Evolutionary conservation across 805 yeast genomes (phyloP).

Genomic region (Torulaspora indica): DNA sequence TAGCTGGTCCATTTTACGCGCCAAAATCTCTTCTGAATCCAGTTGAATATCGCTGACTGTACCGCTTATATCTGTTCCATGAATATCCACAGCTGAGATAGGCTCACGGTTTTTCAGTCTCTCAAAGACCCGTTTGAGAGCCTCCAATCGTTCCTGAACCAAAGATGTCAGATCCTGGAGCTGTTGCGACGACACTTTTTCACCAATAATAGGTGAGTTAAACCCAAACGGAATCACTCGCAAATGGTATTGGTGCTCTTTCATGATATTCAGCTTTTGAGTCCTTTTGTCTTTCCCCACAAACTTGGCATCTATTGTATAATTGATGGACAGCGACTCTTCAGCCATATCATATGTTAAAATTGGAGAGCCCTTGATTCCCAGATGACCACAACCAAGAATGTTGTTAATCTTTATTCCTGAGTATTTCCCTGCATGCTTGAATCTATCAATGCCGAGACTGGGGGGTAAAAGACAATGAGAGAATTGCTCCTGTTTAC

Average conservation of each 20-base stretch:
- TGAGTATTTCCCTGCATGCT: slow-evolving; percentile 32
- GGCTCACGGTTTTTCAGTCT: slow-evolving; percentile 24
- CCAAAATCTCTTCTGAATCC: slow-evolving; percentile 25
- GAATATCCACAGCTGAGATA: slow-evolving; percentile 27
- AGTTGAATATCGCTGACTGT: slow-evolving; percentile 21
- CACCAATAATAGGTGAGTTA: slow-evolving; percentile 22
- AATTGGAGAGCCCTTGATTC: slow-evolving; percentile 50
- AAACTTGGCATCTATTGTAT: slow-evolving; percentile 53
- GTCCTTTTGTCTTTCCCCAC: slow-evolving; percentile 43
- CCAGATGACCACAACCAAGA: slow-evolving; percentile 48
- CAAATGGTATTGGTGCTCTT: slow-evolving; percentile 36
- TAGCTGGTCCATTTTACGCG: slow-evolving; percentile 31
- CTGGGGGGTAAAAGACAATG: slow-evolving; percentile 42
- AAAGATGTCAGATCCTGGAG: slow-evolving; percentile 23
- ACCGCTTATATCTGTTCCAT: slow-evolving; percentile 30
- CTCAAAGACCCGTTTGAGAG: slow-evolving; percentile 24
- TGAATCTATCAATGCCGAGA: slow-evolving; percentile 37
- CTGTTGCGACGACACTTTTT: slow-evolving; percentile 22
- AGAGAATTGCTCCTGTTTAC: slow-evolving; percentile 42
- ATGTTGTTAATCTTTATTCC: slow-evolving; percentile 33
- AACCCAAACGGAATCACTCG: slow-evolving; percentile 42
- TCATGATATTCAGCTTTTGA: slow-evolving; percentile 33
- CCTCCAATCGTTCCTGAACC: slow-evolving; percentile 28
- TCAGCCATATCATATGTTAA: slow-evolving; percentile 47
- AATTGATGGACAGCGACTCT: slow-evolving; percentile 45